Evolutionary conservation across 495 filamentous ascomycete species (phyloP), one percentile per base, ranked within the genome.

Genomic region (Penicillium ochrochloron): DNA sequence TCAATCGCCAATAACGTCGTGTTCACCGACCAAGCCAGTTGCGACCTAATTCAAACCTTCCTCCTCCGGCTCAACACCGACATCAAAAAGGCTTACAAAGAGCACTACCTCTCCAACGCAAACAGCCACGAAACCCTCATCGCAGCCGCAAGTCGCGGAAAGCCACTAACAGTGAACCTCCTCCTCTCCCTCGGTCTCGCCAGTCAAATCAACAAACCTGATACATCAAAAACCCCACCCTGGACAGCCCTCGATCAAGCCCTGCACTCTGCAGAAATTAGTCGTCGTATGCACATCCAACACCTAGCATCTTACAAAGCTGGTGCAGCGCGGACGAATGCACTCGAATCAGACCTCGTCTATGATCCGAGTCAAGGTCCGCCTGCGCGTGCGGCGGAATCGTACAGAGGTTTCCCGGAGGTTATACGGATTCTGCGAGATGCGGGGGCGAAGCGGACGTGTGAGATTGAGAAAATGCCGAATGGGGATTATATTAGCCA

Each of bases 1-100:
- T 59, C 65, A n/a, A 60, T 67, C 6, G 65, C 61, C 44, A 63
- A 63, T 35, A 67, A 67, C 19, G 60, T 23, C 33, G 39, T 60
- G 15, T 42, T 67, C 7, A 67, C 21, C 14, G 65, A 67, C 37
- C 60, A 63, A 57, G 29, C 5, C 27, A 67, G 55, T 53, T 57
- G 44, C 48, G 60, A 67, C 12, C 50, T 67, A 3, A 67, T 67
- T 2, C 10, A 41, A 3, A 50, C 59, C n/a, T 56, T 67, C 29
- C 61, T 67, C 17, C 23, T 21, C 31, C 27, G 33, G 4, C 21
- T 67, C 3, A 39, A 59, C 17, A 10, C 48, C 10, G 35, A 60
- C 44, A 60, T 56, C 31, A 8, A 55, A 56, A 10, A 48, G 14
- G 62, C 50, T 10, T 64, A 60, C 19, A 34, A 64, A 51, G 14